Evolutionary conservation across 2,329 filamentous ascomycete species (phyloP).

Genomic region (Zelopaecilomyces penicillatus): DNA sequence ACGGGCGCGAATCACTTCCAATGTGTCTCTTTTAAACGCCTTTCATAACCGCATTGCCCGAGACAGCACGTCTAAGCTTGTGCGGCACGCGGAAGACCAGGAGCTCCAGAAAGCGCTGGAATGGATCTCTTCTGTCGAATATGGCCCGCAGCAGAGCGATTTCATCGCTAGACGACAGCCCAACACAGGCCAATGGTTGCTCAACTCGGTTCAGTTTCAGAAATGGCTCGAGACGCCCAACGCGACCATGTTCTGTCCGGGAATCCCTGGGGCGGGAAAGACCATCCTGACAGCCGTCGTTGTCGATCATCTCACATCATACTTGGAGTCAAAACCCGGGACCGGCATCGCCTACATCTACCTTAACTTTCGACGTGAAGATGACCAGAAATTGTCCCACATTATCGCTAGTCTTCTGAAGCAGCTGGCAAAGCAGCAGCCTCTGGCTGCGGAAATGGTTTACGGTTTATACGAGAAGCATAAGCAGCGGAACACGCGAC

Average conservation of each 20-base stretch:
- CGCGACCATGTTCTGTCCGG: constrained; percentile 35
- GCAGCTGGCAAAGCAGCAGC: not conserved
- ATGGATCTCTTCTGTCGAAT: constrained; percentile 21
- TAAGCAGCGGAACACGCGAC: not conserved
- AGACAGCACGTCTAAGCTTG: too few relatives aligned
- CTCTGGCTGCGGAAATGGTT: not conserved
- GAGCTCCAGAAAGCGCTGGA: not conserved
- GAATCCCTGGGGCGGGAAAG: constrained; percentile 41
- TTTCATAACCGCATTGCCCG: too few relatives aligned
- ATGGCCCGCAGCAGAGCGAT: constrained; percentile 30
- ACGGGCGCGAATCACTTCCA: too few relatives aligned
- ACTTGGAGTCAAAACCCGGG: not conserved
- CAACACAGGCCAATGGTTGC: constrained; percentile 38
- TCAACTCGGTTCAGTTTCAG: constrained; percentile 27
- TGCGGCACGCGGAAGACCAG: not conserved
- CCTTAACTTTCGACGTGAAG: not conserved
- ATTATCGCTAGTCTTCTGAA: not conserved
- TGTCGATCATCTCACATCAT: constrained; percentile 29
- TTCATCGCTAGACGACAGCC: constrained; percentile 20
- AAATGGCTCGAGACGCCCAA: constrained; percentile 20
- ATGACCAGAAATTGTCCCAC: not conserved
- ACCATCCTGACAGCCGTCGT: constrained; percentile 35
- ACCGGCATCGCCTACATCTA: constrained; percentile 1
- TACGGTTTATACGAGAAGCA: not conserved
- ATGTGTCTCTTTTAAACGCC: too few relatives aligned